A percentile compares a stretch with the other conserved stretches of the same genome.
phyloP scores from a whole-genome alignment of 2,329 filamentous ascomycete species.

The Chalara sp. region DNA sequence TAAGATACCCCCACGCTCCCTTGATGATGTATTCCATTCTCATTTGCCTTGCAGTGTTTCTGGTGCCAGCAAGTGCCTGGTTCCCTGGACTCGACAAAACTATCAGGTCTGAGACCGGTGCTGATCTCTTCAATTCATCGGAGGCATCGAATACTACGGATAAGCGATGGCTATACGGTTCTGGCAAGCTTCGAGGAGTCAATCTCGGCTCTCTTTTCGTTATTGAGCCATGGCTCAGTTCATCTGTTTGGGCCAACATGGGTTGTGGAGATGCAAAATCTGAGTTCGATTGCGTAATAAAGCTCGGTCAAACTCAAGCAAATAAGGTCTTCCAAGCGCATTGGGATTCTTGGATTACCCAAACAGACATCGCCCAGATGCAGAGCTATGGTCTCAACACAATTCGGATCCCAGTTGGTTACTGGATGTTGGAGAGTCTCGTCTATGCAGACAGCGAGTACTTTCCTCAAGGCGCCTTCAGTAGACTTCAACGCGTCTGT shows the following conservation, averaged over 20 bases:
- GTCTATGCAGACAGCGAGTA: constrained; percentile 37
- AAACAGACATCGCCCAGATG: constrained; percentile 38
- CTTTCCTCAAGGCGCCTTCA: constrained; percentile 39
- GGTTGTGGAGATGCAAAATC: constrained; percentile 35
- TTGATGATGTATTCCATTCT: too few relatives aligned
- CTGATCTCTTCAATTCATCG: constrained; percentile 11
- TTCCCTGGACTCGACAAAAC: constrained; percentile 10
- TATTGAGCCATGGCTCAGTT: constrained; percentile 41
- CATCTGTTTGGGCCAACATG: constrained; percentile 33
- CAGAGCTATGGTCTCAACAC: constrained; percentile 39
- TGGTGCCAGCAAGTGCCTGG: constrained; percentile 7
- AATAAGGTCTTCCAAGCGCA: constrained; percentile 37
- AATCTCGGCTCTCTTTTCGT: constrained; percentile 42
- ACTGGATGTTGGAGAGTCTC: constrained; percentile 41
- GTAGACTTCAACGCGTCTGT: constrained; percentile 37
- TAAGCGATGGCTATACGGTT: constrained; percentile 13
- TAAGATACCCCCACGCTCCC: too few relatives aligned
- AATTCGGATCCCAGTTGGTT: constrained; percentile 42
- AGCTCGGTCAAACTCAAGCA: constrained; percentile 36
- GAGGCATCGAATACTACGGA: background rate
- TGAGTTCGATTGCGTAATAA: constrained; percentile 41
- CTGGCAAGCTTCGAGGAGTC: constrained; percentile 39
- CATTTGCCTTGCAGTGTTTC: too few relatives aligned
- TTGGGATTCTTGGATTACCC: constrained; percentile 41
- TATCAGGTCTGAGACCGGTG: constrained; percentile 4